Base-by-base conservation (phyloP, 371 early-diverging fungal species). In the Mucor piriformis region DNA sequence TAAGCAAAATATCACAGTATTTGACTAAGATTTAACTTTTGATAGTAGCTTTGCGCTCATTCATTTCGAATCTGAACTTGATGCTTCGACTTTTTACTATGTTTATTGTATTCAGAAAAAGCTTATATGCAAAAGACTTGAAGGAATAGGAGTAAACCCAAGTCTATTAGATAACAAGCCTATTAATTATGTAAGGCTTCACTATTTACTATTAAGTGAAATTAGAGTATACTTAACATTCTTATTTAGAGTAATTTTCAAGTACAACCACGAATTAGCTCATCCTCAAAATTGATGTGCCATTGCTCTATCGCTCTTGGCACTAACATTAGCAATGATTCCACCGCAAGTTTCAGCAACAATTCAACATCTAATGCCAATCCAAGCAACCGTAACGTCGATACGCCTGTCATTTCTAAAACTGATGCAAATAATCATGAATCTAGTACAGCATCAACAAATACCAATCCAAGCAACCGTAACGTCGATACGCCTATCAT, bases 11-110 rank as follows among this genome's bases (percentile, higher is more conserved):
- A 34, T n/a, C 50, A 56, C 35, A 51, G 21, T 6, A 55, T 56
- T 50, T 20, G 25, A 56, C 55, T 27, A 51, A 56, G 24, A 63
- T 63, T 23, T 56, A 55, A 63, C 52, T 62, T 62, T 57, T 57
- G 48, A 18, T 24, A 32, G 63, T 57, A 57, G 53, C 53, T 63
- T 63, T n/a, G 57, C 48, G 29, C 49, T 63, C 38, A 53, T 57
- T 52, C 57, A 52, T 37, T 62, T 62, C 29, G 57, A n/a, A 50
- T 35, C 46, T 35, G 63, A 62, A 51, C 34, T 56, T 51, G 56
- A 56, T 27, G 63, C 63, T 35, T 33, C 52, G 33, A 57, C 63
- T 27, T 63, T 63, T 63, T 63, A 63, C 24, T 16, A 57, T 23
- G 21, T 57, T 48, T 57, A 63, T 48, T 47, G 57, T 53, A 38